Percentiles rank a stretch among this genome's conserved stretches.
These are phyloP conservation scores for Nevesoporus exiguus DNA, from an alignment of 768 basidiomycete genomes.

Conservation along the genomic window DNA sequence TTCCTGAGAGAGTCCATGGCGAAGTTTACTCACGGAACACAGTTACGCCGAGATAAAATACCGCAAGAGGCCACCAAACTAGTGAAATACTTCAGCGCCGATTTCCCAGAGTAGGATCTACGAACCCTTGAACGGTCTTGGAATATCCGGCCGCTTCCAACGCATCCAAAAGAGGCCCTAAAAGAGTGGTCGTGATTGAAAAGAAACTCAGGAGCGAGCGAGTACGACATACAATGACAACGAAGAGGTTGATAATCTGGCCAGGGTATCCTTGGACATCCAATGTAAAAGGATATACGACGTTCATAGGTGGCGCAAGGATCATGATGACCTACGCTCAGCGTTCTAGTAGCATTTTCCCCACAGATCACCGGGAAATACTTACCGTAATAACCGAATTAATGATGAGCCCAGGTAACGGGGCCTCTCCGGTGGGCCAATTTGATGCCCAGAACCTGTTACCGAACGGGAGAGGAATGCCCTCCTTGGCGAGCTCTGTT, in stretches of 20 bases:
- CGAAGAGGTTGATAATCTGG: conserved; percentile 54
- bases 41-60: conserved; percentile 51
- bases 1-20: not conserved
- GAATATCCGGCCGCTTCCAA: conserved; percentile 45
- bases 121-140: conserved; percentile 52
- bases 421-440: conserved; percentile 55
- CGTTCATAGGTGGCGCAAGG: conserved; percentile 46
- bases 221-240: conserved; percentile 42
- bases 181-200: not conserved
- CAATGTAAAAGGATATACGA: conserved; percentile 59
- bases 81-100: conserved; percentile 1
- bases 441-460: conserved; percentile 59
- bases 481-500: conserved; percentile 58
- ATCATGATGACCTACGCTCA: conserved; percentile 46
- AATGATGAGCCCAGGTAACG: conserved; percentile 51
- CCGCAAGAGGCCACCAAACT: conserved; percentile 56
- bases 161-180: conserved; percentile 57
- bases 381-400: conserved; percentile 48
- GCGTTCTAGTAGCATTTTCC: conserved; percentile 1
- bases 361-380: not conserved
- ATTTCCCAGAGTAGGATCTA: not conserved
- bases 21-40: conserved; percentile 42
- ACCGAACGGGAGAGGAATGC: conserved; percentile 56
- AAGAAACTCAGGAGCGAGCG: not conserved
- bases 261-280: conserved; percentile 46